Conservation (phyloP, 768 basidiomycete genomes). For the Rickenella mellea region DNA sequence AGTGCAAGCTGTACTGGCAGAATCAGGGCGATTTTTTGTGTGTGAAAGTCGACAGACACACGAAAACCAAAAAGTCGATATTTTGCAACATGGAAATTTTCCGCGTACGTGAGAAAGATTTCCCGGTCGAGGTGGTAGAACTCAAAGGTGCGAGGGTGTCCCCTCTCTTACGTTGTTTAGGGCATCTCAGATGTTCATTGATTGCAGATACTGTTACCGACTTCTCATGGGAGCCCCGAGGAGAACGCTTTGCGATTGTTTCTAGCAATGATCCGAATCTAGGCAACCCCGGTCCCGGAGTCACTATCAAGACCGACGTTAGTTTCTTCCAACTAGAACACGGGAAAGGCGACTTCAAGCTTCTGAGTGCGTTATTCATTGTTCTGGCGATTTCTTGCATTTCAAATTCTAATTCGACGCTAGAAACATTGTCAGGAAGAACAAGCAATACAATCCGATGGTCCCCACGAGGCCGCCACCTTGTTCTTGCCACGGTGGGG, state of each 20-base stretch:
- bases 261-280: conserved; percentile 91
- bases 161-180: not conserved
- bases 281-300: conserved; percentile 80
- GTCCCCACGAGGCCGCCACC: conserved; percentile 94
- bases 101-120: conserved; percentile 94
- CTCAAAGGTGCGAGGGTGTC: conserved; percentile 61
- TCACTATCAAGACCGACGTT: conserved; percentile 93
- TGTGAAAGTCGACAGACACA: conserved; percentile 97
- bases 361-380: conserved; percentile 52
- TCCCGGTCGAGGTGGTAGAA: conserved; percentile 95
- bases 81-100: conserved; percentile 99
- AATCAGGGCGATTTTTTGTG: conserved; percentile 97
- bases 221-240: conserved; percentile 99
- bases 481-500: conserved; percentile 92
- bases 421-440: conserved; percentile 69
- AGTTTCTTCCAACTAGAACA: conserved; percentile 93
- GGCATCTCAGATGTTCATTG: too few relatives aligned
- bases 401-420: conserved; percentile 3
- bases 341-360: conserved; percentile 88
- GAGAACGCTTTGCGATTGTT: conserved; percentile 92
- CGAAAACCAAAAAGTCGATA: conserved; percentile 96
- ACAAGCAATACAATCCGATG: conserved; percentile 93
- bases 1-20: conserved; percentile 99
- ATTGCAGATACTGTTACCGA: conserved; percentile 94
- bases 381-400: conserved; percentile 3